Evolutionary conservation across 192 early-diverging fungal species (phyloP).

Genomic region (Chytriomyces hyalinus): DNA sequence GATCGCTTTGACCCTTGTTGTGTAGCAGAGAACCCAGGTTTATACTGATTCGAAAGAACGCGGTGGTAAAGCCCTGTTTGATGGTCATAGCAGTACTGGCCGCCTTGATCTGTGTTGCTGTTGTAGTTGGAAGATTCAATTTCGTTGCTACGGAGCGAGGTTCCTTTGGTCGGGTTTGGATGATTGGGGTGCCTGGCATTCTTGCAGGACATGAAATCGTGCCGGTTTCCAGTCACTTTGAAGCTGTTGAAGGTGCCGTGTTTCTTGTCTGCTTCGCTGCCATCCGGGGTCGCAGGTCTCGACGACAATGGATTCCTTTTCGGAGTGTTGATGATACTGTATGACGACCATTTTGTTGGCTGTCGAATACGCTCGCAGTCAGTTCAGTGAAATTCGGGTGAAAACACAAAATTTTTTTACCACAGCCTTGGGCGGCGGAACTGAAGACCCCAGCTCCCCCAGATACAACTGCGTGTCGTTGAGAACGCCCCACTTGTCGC

Average conservation of each 20-base stretch:
- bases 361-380: neutral
- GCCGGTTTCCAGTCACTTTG: conserved; percentile 20
- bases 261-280: conserved; percentile 43
- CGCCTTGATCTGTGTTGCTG: neutral
- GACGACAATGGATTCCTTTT: conserved; percentile 54
- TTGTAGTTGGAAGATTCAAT: neutral
- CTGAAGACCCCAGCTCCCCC: conserved; percentile 26
- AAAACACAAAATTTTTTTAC: neutral
- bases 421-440: neutral
- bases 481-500: conserved; percentile 41
- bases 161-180: neutral
- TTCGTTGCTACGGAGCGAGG: too few species aligned
- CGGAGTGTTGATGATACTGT: conserved; percentile 26
- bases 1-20: too few species aligned
- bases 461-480: conserved; percentile 47
- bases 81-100: neutral
- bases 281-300: conserved; percentile 59
- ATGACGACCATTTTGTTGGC: conserved; percentile 42
- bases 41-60: neutral
- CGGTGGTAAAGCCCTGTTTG: conserved; percentile 3
- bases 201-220: conserved; percentile 17
- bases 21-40: too few species aligned
- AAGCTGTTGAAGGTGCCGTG: neutral
- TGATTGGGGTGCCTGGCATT: conserved; percentile 24
- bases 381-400: neutral